Percentiles rank a stretch among this genome's conserved stretches.
phyloP scores from a whole-genome alignment of 768 basidiomycete species.

The Agaricus subrufescens region DNA sequence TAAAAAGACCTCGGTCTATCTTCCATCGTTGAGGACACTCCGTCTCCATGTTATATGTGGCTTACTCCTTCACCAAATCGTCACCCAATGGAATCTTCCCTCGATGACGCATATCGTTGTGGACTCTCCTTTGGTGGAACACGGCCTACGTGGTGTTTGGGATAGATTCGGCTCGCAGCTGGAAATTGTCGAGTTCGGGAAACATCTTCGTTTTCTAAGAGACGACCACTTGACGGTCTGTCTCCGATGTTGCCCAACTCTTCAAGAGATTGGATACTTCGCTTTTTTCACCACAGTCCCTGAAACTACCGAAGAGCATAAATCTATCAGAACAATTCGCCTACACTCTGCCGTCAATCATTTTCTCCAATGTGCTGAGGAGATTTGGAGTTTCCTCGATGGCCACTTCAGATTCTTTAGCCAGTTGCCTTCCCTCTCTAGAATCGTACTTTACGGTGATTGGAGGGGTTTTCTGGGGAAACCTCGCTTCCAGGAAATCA shows the following conservation, averaged over 20 bases:
- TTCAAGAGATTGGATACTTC: constrained; percentile 53
- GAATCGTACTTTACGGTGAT: constrained; percentile 46
- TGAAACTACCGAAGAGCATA: constrained; percentile 16
- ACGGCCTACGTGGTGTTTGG: constrained; percentile 44
- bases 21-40: constrained; percentile 48
- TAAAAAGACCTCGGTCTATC: constrained; percentile 24
- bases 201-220: constrained; percentile 48
- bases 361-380: constrained; percentile 30
- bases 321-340: constrained; percentile 39
- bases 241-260: constrained; percentile 39
- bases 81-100: constrained; percentile 46
- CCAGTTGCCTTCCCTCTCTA: constrained; percentile 40
- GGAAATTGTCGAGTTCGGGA: constrained; percentile 53
- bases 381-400: constrained; percentile 36
- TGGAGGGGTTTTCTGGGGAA: constrained; percentile 40
- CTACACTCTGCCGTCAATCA: constrained; percentile 46
- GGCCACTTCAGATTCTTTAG: constrained; percentile 44
- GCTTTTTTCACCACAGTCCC: constrained; percentile 43
- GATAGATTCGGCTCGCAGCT: constrained; percentile 45
- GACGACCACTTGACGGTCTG: constrained; percentile 43
- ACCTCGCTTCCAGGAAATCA: constrained; percentile 22
- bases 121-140: constrained; percentile 38
- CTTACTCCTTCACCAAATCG: constrained; percentile 46
- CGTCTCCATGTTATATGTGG: constrained; percentile 45
- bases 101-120: constrained; percentile 45